Evolutionary conservation across 345 rosid genomes (phyloP), one percentile per base, ranked within the genome.

Genomic region (Theobroma cacao): DNA sequence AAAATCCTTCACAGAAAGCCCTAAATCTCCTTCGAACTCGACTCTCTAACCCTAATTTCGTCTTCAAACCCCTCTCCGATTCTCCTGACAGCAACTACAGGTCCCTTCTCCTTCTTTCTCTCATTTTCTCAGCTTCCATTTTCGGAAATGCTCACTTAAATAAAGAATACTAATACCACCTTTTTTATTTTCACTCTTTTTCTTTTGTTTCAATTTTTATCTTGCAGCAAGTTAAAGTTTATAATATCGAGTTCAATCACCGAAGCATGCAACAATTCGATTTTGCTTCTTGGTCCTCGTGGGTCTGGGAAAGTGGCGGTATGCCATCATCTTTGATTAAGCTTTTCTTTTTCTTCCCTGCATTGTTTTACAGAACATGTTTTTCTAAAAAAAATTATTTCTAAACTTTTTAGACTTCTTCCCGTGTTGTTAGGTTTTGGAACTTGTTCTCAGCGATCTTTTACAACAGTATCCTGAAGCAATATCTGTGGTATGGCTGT

Each of bases 281-380:
- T 92, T 82, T 83, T 95, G 75, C 98, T 95, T 78, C 92, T 96
- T 24, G 97, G 99, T 48, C 95, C 98, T 60, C 97, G 97, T 48
- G 97, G 98, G 61, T 91, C 95, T 12, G 98, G 98, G 53, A 94
- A 96, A 84, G 59, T 78, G 1, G 90, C 97, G n/a, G 99, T 95
- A 82, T 72, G 81, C 38, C 28, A n/a, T 52, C 31, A 17, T 77
- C 72, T 15, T 53, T 41, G 5, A 26, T 30, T 65, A 9, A 40
- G 59, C 38, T 75, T 11, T 53, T 15, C 9, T 67, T 76, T 24
- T 11, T 31, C 24, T 12, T 8, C 58, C 7, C 9, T 52, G 24
- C 28, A 15, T 40, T 7, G n/a, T 76, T 24, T 34, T 71, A 5
- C 48, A 28, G 52, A 50, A 8, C n/a, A n/a, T n/a, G n/a, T 55